Evolutionary conservation across 1,284 basidiomycete species (phyloP), one percentile per base, ranked within the genome.

Genomic region (Pyrrhoderma noxium): DNA sequence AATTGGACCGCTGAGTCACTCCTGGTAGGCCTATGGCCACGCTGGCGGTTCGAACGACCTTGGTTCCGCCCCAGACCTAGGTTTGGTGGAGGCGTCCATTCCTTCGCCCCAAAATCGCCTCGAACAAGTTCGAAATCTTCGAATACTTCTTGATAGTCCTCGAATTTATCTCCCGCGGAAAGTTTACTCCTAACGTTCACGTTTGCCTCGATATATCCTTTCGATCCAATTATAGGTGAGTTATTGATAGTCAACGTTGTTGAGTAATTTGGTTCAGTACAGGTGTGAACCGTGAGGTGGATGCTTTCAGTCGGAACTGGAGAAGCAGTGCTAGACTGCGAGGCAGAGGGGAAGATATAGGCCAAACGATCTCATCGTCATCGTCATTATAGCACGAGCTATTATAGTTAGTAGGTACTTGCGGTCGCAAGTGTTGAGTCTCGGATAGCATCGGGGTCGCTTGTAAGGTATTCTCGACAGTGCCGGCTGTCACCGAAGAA

Each of bases 291-390:
- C 7, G 27, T 11, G 27, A 11, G 27, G 7, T 31, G 27, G 11
- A 31, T 31, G 27, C 27, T 31, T 5, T 11, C 11, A 11, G 27
- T 11, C 5, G 7, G 27, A 31, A 31, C 11, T 31, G 41, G 37
- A 7, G 46, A 35, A 8, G 25, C 25, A n/a, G 27, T 23, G 57
- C 56, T 45, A 58, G 59, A 60, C 13, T 59, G 51, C 49, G 60
- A 64, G 27, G 11, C 27, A 31, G 27, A 31, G 5, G 27, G 5
- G 27, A 31, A 5, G 73, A 69, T 41, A 73, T 61, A 40, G 62
- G 66, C 69, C 74, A 80, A 21, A 82, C 74, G 49, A 82, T 76
- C 60, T 81, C 77, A 54, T 82, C 77, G 55, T 77, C 79, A 14
- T 71, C 74, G 21, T 82, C 77, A 55, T 77, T 79, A 14, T 70